These are phyloP conservation scores for Paratinospora sagittata DNA, from an alignment of 164 flowering plant species.

Conservation along the genomic window DNA sequence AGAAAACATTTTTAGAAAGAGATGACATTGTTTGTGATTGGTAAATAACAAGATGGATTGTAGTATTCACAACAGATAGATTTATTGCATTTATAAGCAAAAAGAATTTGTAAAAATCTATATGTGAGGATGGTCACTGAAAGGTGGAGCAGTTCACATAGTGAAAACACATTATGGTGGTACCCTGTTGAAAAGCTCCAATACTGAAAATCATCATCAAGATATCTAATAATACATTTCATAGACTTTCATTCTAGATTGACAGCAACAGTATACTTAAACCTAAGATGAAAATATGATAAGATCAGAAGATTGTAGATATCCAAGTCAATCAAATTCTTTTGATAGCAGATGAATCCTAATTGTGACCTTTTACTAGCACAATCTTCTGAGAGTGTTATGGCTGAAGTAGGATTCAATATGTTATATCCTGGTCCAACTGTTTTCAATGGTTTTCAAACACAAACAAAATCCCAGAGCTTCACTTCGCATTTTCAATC, in stretches of 20 bases:
- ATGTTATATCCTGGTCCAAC: too few relatives aligned
- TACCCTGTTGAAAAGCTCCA: background rate
- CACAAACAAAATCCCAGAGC: background rate
- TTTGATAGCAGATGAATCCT: background rate
- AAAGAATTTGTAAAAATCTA: slow-evolving; percentile 17
- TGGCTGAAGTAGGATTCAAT: too few relatives aligned
- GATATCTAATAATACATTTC: background rate
- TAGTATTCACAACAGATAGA: background rate
- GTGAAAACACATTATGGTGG: background rate
- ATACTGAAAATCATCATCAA: background rate
- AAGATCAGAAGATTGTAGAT: background rate
- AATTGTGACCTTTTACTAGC: background rate
- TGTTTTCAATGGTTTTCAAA: background rate
- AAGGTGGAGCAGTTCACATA: background rate
- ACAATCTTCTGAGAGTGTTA: too few relatives aligned
- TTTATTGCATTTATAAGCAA: background rate
- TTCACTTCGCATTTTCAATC: background rate
- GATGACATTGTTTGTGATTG: slow-evolving; percentile 43
- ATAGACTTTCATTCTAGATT: background rate
- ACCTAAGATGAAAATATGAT: background rate
- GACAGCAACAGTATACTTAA: background rate
- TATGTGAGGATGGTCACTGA: background rate
- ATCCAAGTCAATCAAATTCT: background rate
- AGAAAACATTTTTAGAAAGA: slow-evolving; percentile 22
- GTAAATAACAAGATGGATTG: background rate